Conservation (phyloP, 73 alveolate species). For the Breviolum minutum region DNA sequence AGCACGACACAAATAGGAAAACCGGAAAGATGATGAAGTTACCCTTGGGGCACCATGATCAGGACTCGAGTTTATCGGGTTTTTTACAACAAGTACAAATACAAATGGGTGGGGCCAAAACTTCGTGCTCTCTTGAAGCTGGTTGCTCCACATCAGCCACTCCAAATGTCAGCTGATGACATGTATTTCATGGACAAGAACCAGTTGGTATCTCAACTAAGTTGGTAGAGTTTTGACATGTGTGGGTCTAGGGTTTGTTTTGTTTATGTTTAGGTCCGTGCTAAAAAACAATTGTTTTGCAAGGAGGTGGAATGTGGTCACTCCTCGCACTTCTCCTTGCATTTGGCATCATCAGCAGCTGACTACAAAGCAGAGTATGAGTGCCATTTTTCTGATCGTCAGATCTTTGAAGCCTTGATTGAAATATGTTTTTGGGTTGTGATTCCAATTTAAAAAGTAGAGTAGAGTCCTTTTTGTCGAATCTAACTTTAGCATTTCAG, state of each 20-base stretch:
- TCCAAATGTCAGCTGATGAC: not conserved
- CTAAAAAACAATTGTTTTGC: not conserved
- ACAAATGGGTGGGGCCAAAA: not conserved
- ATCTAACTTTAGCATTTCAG: not conserved
- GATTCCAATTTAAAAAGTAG: not conserved
- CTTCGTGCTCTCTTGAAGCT: not conserved
- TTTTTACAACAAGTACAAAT: not conserved
- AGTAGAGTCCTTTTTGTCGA: too few species aligned
- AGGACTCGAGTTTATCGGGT: slow-evolving; percentile 9
- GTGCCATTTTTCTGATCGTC: not conserved
- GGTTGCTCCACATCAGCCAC: not conserved
- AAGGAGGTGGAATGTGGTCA: not conserved
- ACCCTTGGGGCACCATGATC: too few species aligned
- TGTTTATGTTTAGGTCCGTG: not conserved
- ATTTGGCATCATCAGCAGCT: not conserved
- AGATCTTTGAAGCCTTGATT: not conserved
- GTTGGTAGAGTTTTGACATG: not conserved
- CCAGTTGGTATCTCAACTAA: not conserved
- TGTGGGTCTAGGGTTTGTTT: not conserved
- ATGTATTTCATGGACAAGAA: not conserved
- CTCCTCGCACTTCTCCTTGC: not conserved
- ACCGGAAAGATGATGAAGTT: too few species aligned
- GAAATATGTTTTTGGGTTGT: not conserved
- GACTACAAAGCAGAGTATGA: not conserved
- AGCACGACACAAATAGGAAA: too few species aligned